Percentiles rank a stretch among this genome's conserved stretches.
Evolutionary conservation across 2,329 filamentous ascomycete species (phyloP).

Genomic region (Didymella pomorum): DNA sequence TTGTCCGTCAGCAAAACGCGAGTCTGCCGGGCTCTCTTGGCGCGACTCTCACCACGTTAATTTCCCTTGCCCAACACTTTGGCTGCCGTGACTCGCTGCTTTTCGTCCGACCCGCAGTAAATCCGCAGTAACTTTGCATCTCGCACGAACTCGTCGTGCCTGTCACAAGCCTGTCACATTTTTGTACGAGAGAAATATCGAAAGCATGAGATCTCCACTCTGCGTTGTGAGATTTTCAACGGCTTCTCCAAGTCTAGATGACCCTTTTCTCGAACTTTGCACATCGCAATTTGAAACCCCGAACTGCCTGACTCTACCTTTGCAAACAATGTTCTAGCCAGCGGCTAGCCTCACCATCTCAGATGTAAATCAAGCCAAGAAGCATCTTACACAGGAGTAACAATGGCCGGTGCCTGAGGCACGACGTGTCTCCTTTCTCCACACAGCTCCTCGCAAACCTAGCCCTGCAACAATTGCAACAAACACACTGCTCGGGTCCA

Average conservation of each 20-base stretch:
- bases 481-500: neutral
- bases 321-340: conserved; percentile 5
- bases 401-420: conserved; percentile 6
- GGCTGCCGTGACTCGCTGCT: conserved; percentile 14
- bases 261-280: conserved; percentile 1
- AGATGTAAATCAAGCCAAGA: neutral
- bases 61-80: conserved; percentile 15
- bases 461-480: neutral
- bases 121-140: conserved; percentile 8
- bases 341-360: neutral
- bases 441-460: neutral
- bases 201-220: neutral
- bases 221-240: conserved; percentile 2
- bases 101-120: conserved; percentile 20
- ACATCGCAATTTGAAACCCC: conserved; percentile 17
- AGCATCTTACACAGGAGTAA: neutral
- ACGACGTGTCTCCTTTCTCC: conserved; percentile 7
- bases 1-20: conserved; percentile 9
- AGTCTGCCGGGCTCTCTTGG: conserved; percentile 11
- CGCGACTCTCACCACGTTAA: conserved; percentile 12
- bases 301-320: conserved; percentile 14
- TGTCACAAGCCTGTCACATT: neutral
- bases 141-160: conserved; percentile 14
- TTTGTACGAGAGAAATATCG: conserved; percentile 13
- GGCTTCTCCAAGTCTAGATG: conserved; percentile 8